These are phyloP conservation scores for Lactarius tabidus DNA, from an alignment of 768 basidiomycete genomes.

Conservation along the genomic window DNA sequence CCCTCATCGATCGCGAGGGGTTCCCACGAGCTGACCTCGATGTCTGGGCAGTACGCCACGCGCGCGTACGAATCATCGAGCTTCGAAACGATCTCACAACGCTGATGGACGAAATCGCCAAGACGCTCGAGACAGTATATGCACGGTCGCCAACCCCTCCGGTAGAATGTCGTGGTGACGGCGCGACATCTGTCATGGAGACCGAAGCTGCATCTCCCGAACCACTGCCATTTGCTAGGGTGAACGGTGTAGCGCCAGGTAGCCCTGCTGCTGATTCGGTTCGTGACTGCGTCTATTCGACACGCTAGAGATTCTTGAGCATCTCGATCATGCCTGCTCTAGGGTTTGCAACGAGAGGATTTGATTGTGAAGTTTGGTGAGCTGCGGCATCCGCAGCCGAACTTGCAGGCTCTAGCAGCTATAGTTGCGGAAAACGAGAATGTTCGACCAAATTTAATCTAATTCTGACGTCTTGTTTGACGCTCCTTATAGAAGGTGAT, in stretches of 20 bases:
- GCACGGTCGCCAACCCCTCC: conserved; percentile 36
- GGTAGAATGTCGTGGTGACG: conserved; percentile 19
- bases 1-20: conserved; percentile 82
- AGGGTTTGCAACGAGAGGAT: conserved; percentile 70
- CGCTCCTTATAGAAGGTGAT: conserved; percentile 53
- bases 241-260: conserved; percentile 72
- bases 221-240: conserved; percentile 67
- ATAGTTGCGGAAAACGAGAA: conserved; percentile 78
- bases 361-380: conserved; percentile 70
- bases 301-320: conserved; percentile 17
- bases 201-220: conserved; percentile 7
- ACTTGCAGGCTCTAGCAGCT: conserved; percentile 64
- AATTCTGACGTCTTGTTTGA: conserved; percentile 2
- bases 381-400: conserved; percentile 47
- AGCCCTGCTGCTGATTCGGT: conserved; percentile 87
- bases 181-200: conserved; percentile 1
- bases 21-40: conserved; percentile 88
- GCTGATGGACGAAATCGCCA: conserved; percentile 62
- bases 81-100: conserved; percentile 71
- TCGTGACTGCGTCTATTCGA: conserved; percentile 27
- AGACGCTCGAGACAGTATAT: conserved; percentile 67
- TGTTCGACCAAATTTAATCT: conserved; percentile 37
- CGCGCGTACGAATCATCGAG: conserved; percentile 74
- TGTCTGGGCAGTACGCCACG: conserved; percentile 70
- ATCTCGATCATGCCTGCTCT: neutral